phyloP scores from a whole-genome alignment of 176 grass and related monocot genomes.

The Pharus latifolius region DNA sequence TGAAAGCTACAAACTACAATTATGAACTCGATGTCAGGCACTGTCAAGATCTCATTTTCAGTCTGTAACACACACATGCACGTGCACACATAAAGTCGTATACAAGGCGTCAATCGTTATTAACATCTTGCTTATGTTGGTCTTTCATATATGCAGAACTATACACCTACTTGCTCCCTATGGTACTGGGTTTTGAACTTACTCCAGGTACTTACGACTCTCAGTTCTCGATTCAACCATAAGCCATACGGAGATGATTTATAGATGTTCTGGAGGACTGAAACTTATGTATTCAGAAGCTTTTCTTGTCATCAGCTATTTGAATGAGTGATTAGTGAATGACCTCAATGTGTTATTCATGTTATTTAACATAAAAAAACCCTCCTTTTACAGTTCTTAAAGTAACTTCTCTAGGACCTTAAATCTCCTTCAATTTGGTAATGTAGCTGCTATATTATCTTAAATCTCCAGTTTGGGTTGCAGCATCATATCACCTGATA shows the following conservation, averaged over 20 bases:
- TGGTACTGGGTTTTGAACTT: constrained; percentile 83
- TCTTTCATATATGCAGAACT: constrained; percentile 53
- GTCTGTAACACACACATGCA: too few species aligned
- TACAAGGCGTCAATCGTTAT: too few species aligned
- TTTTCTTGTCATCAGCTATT: not conserved
- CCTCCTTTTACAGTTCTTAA: too few species aligned
- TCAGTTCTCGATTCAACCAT: not conserved
- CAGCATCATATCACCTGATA: too few species aligned
- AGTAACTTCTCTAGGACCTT: too few species aligned
- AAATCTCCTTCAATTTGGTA: too few species aligned
- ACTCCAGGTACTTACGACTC: constrained; percentile 47
- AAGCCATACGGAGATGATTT: not conserved
- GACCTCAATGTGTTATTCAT: not conserved
- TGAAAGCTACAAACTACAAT: constrained; percentile 8
- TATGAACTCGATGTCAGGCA: not conserved
- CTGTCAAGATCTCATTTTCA: constrained; percentile 7
- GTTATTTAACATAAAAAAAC: not conserved
- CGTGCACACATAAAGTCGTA: too few species aligned
- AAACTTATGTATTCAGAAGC: not conserved
- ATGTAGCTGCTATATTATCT: too few species aligned
- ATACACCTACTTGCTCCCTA: constrained; percentile 63
- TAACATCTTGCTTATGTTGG: not conserved
- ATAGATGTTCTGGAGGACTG: not conserved
- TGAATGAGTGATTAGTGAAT: not conserved
- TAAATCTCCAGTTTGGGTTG: too few species aligned